Percentiles rank a stretch among this genome's conserved stretches.
These are phyloP conservation scores for Tetraselmis chui DNA, from an alignment of 139 green algal species.

Conservation along the genomic window DNA sequence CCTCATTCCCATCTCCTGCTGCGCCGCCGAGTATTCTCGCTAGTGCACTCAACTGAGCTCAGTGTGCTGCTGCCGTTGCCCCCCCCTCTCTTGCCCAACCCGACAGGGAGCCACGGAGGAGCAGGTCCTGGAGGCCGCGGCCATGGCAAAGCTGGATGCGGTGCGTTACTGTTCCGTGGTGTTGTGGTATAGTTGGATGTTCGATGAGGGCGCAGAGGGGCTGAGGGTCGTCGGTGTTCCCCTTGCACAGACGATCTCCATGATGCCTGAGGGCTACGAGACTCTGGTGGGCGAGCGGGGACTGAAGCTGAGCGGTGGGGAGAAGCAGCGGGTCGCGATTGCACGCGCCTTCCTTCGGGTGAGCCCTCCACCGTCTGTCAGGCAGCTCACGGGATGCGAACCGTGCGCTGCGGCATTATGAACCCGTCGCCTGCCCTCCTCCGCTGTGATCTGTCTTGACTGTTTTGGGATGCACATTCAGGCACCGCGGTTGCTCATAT, in stretches of 20 bases:
- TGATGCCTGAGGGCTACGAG: conserved; percentile 59
- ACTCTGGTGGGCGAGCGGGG: conserved; percentile 78
- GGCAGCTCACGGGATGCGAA: too few species aligned
- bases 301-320: conserved; percentile 83
- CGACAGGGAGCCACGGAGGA: not conserved
- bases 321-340: conserved; percentile 96
- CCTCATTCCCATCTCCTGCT: not conserved
- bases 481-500: conserved; percentile 69
- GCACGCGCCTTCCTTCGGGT: conserved; percentile 66
- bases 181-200: conserved; percentile 45
- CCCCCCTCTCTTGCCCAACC: not conserved
- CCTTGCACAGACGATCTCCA: conserved; percentile 42
- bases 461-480: conserved; percentile 4
- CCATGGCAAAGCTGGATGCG: not conserved
- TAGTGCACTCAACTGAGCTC: not conserved
- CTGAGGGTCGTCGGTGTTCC: conserved; percentile 22
- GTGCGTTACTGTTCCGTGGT: conserved; percentile 42
- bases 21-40: not conserved
- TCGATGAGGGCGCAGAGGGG: conserved; percentile 35
- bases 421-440: not conserved
- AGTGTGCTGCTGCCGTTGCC: not conserved
- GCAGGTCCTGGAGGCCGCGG: not conserved
- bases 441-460: not conserved
- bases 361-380: not conserved
- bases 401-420: conserved; percentile 21